A percentile compares a stretch with the other conserved stretches of the same genome.
phyloP scores from a whole-genome alignment of 1,284 basidiomycete genomes.

The Cryptococcus sp. region DNA sequence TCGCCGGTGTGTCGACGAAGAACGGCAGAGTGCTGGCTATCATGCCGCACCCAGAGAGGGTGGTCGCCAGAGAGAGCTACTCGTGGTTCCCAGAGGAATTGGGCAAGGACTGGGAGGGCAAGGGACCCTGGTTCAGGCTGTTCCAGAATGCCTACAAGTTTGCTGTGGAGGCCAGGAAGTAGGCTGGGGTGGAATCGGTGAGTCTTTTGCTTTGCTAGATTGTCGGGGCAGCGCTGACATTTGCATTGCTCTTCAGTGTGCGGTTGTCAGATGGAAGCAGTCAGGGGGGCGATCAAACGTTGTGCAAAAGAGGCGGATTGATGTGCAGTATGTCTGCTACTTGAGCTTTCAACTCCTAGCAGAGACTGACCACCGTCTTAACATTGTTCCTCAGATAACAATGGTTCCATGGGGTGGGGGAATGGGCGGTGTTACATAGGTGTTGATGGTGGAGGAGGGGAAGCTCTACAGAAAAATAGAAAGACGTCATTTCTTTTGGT shows the following conservation, averaged over 20 bases:
- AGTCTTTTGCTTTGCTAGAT: background rate
- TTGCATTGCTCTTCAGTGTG: background rate
- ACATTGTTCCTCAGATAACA: too few relatives aligned
- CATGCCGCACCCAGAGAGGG: slow-evolving; percentile 94
- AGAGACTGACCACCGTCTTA: too few relatives aligned
- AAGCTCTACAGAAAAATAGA: too few relatives aligned
- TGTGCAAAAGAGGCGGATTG: background rate
- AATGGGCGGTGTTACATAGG: too few relatives aligned
- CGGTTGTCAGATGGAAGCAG: background rate
- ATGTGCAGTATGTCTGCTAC: too few relatives aligned
- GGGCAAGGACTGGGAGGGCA: slow-evolving; percentile 61
- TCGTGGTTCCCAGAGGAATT: slow-evolving; percentile 73
- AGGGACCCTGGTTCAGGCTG: slow-evolving; percentile 90
- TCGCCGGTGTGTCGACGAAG: slow-evolving; percentile 82
- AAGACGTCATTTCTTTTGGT: too few relatives aligned
- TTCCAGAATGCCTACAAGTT: slow-evolving; percentile 78
- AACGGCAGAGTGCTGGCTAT: slow-evolving; percentile 84
- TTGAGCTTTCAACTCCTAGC: too few relatives aligned
- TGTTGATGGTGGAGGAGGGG: too few relatives aligned
- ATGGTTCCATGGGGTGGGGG: too few relatives aligned
- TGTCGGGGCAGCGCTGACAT: background rate
- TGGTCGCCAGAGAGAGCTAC: slow-evolving; percentile 71
- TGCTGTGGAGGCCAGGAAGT: slow-evolving; percentile 25
- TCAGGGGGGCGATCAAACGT: background rate
- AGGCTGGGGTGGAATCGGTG: background rate